Base-by-base conservation (phyloP, 331 rosid species). In the Malus hybrid region DNA sequence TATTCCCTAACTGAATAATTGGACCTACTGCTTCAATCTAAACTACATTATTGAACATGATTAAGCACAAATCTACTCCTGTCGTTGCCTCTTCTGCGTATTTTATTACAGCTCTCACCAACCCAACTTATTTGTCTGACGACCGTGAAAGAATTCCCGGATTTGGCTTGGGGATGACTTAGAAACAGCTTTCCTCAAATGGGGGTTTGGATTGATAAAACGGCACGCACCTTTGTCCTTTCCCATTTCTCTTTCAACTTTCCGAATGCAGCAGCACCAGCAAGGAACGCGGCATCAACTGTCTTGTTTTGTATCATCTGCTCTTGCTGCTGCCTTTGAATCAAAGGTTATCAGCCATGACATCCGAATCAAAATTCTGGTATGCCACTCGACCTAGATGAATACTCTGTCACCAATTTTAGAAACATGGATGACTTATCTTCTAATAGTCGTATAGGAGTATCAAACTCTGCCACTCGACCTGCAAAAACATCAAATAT, bases 341-440 rank as follows among this genome's bases (percentile, higher is more conserved):
- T 79, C 60, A 62, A 65, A 52, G 71, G 76, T 69, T 77, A 69
- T 59, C 5, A 6, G 79, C 77, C 78, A 70, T 64, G 77, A 73
- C 82, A 84, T 71, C 55, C 55, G 34, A 24, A 60, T 86, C 79
- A 93, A 75, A 76, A 79, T 56, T 90, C 93, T n/a, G 93, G 85
- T 2, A 88, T 86, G 83, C 94, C 93, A 77, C 84, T 88, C 62
- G 96, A 91, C 69, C 96, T 82, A 0, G 92, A 86, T 67, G 97
- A 91, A 85, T 94, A 94, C 78, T 94, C 96, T 0, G 83, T 80
- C 33, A 92, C 99, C 89, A 94, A 80, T 73, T 90, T 94, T 32
- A 94, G 83, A 85, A 94, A 92, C 97, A 94, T 94, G 62, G 97
- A 94, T 50, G 97, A 85, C 79, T 85, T 92, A 52, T 92, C 93